Evolutionary conservation across 768 basidiomycete species (phyloP).

Genomic region (Termitomyces sp.): DNA sequence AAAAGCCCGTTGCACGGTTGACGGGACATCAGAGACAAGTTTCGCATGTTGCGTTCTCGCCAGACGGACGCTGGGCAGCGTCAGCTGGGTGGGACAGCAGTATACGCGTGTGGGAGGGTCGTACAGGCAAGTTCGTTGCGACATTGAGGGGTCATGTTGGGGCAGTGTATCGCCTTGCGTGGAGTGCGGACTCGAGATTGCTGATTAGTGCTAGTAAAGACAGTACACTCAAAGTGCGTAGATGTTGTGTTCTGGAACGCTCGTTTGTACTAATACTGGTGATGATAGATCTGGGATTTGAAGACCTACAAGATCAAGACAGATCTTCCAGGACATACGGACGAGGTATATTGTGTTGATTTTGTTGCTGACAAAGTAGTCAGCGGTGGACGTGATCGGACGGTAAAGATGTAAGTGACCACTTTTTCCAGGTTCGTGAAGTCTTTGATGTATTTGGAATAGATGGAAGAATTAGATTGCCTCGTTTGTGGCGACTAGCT

Average conservation of each 20-base stretch:
- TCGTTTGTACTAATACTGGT: neutral
- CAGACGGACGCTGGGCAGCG: conserved; percentile 89
- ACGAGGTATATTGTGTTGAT: conserved; percentile 98
- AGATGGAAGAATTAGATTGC: conserved; percentile 18
- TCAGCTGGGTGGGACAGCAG: conserved; percentile 88
- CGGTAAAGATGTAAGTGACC: conserved; percentile 79
- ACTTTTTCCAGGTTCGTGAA: neutral
- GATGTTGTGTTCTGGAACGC: neutral
- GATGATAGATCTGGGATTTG: conserved; percentile 83
- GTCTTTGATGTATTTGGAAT: neutral
- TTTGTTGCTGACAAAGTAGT: conserved; percentile 99
- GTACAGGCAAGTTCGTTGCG: conserved; percentile 82
- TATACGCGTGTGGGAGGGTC: conserved; percentile 88
- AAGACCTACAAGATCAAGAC: conserved; percentile 93
- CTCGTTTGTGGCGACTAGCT: neutral
- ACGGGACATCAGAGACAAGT: conserved; percentile 96
- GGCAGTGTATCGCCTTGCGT: conserved; percentile 89
- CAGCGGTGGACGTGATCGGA: conserved; percentile 90
- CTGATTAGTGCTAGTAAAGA: conserved; percentile 95
- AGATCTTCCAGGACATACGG: conserved; percentile 93
- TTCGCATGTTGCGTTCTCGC: conserved; percentile 90
- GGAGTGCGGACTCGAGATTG: conserved; percentile 92
- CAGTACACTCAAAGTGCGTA: conserved; percentile 83
- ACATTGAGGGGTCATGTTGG: conserved; percentile 90
- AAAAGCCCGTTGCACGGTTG: conserved; percentile 56